Base-by-base conservation (phyloP, 2,329 filamentous ascomycete genomes). In the Chaetothyriales sp. region DNA sequence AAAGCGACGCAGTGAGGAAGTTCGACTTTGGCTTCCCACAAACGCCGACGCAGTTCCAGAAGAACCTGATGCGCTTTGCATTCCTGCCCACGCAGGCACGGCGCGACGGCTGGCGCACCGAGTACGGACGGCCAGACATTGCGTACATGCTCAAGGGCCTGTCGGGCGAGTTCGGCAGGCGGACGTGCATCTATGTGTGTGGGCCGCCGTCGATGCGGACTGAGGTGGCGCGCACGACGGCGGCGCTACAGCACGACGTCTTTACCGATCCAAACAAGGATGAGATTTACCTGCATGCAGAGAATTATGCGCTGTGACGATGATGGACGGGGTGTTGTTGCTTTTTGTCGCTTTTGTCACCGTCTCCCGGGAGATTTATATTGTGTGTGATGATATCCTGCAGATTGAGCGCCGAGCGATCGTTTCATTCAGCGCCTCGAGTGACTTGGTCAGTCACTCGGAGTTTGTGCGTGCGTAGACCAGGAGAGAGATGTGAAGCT, bases 251-350 rank as follows among this genome's bases (percentile, higher is more conserved):
- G 74, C 79, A 78, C 22, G 80, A 83, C 67, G 89, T 97, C 48
- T 89, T 87, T 84, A 81, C 78, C 5, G 83, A 88, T 60, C 78
- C 82, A 33, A 77, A 78, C 61, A 77, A 85, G 46, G 89, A 95
- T 64, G 90, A 95, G 76, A 85, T 97, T 51, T 95, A 89, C 66
- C 69, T 95, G 66, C 90, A 95, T 71, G 86, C 89, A 2, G 90
- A 97, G 74, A 95, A 95, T 67, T 95, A 95, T 71, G 86, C 89
- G 49, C 74, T 95, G 56, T 95, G 68, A 75, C n/a, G 4, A 20
- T n/a, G n/a, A n/a, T n/a, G n/a, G n/a, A 48, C n/a, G n/a, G n/a
- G n/a, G n/a, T n/a, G n/a, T n/a, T n/a, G n/a, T n/a, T n/a, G n/a
- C n/a, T n/a, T n/a, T n/a, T n/a, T n/a, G n/a, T n/a, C n/a, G n/a